Conservation (phyloP, 768 basidiomycete species). For the Fomitopsis pulvina region DNA sequence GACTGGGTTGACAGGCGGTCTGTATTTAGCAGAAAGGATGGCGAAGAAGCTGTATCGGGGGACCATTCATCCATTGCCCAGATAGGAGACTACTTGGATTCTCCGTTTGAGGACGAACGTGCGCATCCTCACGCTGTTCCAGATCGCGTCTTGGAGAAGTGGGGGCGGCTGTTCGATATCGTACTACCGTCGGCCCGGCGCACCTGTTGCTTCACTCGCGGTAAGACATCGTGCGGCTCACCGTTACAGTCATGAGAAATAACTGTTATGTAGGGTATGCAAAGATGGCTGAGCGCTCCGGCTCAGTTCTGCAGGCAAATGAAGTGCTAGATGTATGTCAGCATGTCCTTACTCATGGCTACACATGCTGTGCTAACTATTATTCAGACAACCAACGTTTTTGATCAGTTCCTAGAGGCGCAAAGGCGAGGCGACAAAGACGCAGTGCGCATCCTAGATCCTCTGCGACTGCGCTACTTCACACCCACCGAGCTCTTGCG, state of each 20-base stretch:
- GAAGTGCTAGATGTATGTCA: slow-evolving; percentile 52
- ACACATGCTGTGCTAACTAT: not conserved
- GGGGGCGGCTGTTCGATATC: slow-evolving; percentile 79
- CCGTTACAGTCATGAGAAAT: not conserved
- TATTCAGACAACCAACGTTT: slow-evolving; percentile 51
- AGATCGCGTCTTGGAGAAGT: slow-evolving; percentile 59
- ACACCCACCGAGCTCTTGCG: slow-evolving; percentile 66
- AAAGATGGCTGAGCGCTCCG: slow-evolving; percentile 68
- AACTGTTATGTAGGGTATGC: slow-evolving; percentile 52
- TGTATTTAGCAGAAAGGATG: slow-evolving; percentile 12
- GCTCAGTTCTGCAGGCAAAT: slow-evolving; percentile 71
- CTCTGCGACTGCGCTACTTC: slow-evolving; percentile 69
- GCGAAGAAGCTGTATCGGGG: not conserved
- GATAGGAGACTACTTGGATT: slow-evolving; percentile 40
- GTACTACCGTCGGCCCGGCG: slow-evolving; percentile 54
- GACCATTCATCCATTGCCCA: not conserved
- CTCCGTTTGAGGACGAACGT: slow-evolving; percentile 3
- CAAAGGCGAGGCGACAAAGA: slow-evolving; percentile 33
- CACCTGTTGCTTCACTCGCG: slow-evolving; percentile 79
- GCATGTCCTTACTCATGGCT: slow-evolving; percentile 11
- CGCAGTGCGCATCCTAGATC: slow-evolving; percentile 48
- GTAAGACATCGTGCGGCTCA: slow-evolving; percentile 28
- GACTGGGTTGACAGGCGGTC: slow-evolving; percentile 38
- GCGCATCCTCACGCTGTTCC: slow-evolving; percentile 35
- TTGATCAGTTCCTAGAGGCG: slow-evolving; percentile 46